Evolutionary conservation across 192 early-diverging fungal genomes (phyloP), one percentile per base, ranked within the genome.

Genomic region (Coemansia sp.): DNA sequence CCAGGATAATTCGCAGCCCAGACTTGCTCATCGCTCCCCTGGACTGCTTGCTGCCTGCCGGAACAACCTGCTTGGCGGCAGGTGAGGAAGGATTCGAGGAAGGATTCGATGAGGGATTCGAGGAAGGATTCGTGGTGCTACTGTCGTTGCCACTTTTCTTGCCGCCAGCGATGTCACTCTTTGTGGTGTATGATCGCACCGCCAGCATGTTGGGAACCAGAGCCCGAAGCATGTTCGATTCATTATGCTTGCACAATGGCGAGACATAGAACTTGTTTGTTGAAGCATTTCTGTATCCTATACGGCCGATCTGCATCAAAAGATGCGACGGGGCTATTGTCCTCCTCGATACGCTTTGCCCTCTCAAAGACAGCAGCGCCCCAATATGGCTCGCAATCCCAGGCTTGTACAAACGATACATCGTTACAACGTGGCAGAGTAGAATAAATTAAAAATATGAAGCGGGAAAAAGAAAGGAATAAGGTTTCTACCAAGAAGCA

Each of bases 1-100:
- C 83, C 52, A 84, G 86, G 33, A 97, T 74, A 17, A 97, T 90
- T 68, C 74, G 68, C 1, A 60, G 20, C n/a, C 75, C 75, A 2
- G 69, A 55, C 37, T 64, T 73, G 61, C 70, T 79, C 76, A 79
- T 79, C 22, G 76, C 64, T 0, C 76, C 76, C 33, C 48, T 61
- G 47, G 53, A 31, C 27, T 25, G 53, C 64, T 66, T 62, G 36
- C 11, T 61, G 5, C 9, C 34, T 34, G 47, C 11, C 15, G 31
- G 59, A 6, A 25, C 45, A 22, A 48, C n/a, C 42, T 44, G 42
- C 17, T 44, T 44, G 8, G 13, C 34, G 34, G 8, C 34, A 36
- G 34, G 13, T 36, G 38, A 17, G 4, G 38, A 2, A 1, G 38
- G 4, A 4, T 34, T 34, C 5, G 33, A 34, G 10, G 33, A 34